These are phyloP conservation scores for Epithele typhae DNA, from an alignment of 768 basidiomycete species.

Conservation along the genomic window DNA sequence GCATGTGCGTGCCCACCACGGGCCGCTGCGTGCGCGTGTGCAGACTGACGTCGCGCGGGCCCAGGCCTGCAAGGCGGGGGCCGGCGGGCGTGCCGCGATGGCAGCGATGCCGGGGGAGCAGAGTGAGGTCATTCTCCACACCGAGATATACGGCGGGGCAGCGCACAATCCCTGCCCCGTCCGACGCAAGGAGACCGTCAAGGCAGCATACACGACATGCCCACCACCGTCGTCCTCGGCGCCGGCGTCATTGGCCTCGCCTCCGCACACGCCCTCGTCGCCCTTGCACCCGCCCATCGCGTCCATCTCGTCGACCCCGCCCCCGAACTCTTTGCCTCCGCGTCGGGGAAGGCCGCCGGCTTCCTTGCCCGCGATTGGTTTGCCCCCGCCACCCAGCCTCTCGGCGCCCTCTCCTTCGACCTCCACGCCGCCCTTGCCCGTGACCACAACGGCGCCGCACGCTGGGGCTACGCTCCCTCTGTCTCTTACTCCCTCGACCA, in stretches of 20 bases:
- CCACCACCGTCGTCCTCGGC: conserved; percentile 40
- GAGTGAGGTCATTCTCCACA: too few species aligned
- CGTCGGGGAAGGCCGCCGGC: conserved; percentile 33
- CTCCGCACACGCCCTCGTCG: conserved; percentile 38
- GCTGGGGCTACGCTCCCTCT: conserved; percentile 37
- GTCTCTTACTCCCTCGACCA: conserved; percentile 26
- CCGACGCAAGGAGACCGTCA: too few species aligned
- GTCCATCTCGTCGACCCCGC: conserved; percentile 40
- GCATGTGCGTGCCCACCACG: too few species aligned
- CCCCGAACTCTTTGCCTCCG: conserved; percentile 33
- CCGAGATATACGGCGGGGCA: too few species aligned
- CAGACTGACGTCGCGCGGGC: too few species aligned
- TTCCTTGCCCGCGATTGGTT: conserved; percentile 43
- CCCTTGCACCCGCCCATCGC: conserved; percentile 21
- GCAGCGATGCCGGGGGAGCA: too few species aligned
- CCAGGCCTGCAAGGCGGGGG: too few species aligned
- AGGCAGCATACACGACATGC: conserved; percentile 23
- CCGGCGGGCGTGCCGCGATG: too few species aligned
- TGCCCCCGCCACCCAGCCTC: conserved; percentile 23
- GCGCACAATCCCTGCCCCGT: too few species aligned
- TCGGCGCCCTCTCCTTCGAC: conserved; percentile 33
- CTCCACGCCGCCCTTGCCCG: conserved; percentile 37
- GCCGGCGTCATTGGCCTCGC: conserved; percentile 44
- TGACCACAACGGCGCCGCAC: conserved; percentile 30
- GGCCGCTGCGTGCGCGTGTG: too few species aligned